phyloP scores from a whole-genome alignment of 306 rosid genomes.

The Senna tora region DNA sequence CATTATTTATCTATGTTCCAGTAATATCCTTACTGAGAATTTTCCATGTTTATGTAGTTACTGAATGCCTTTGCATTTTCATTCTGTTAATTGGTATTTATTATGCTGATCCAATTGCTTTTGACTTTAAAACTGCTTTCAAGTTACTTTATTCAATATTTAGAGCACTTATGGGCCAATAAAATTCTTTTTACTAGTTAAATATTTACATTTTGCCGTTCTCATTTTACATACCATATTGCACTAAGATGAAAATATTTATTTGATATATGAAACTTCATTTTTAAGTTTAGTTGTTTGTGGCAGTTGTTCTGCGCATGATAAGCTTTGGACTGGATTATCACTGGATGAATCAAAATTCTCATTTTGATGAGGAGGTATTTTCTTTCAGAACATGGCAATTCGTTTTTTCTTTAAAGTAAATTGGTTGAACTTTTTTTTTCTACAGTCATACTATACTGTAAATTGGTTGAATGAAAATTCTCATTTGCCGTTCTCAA shows the following conservation, averaged over 20 bases:
- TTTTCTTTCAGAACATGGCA: conserved; percentile 27
- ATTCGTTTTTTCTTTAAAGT: not conserved
- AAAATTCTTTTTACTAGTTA: not conserved
- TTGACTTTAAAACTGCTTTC: conserved; percentile 26
- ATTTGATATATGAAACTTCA: conserved; percentile 16
- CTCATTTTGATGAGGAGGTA: conserved; percentile 78
- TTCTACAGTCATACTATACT: conserved; percentile 6
- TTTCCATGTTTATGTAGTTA: conserved; percentile 11
- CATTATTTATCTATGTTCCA: conserved; percentile 29
- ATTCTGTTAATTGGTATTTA: not conserved
- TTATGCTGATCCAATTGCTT: conserved; percentile 11
- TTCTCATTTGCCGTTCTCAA: no score
- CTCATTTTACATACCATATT: conserved; percentile 15
- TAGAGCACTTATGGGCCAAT: conserved; percentile 16
- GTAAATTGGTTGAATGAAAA: no score
- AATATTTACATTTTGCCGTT: conserved; percentile 23
- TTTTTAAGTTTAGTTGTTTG: conserved; percentile 40
- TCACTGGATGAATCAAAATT: conserved; percentile 73
- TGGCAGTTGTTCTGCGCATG: conserved; percentile 94
- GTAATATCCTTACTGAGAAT: conserved; percentile 4
- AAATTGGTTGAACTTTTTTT: conserved; percentile 28
- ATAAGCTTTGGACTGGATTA: conserved; percentile 93
- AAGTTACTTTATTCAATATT: conserved; percentile 19
- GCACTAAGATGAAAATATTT: not conserved
- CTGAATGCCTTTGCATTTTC: not conserved